Percentiles rank a stretch among this genome's conserved stretches.
Evolutionary conservation across 2,329 filamentous ascomycete species (phyloP).

Genomic region (Colletotrichum sp.): DNA sequence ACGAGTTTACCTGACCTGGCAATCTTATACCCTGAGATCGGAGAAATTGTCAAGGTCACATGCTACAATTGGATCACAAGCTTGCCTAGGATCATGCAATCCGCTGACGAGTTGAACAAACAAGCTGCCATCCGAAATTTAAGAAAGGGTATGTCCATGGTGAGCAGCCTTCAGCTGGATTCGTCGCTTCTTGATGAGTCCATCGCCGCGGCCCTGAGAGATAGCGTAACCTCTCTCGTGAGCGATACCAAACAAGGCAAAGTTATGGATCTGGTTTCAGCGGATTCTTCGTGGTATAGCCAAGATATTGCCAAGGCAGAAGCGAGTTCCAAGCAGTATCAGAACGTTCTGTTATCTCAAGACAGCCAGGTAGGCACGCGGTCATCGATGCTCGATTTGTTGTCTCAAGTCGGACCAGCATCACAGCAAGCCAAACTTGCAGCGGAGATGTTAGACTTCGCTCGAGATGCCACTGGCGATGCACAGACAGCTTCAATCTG

Average conservation of each 20-base stretch:
- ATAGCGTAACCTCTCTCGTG: slow-evolving; percentile 66
- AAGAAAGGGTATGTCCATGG: slow-evolving; percentile 71
- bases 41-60: slow-evolving; percentile 69
- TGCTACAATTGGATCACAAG: slow-evolving; percentile 83
- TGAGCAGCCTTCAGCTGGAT: slow-evolving; percentile 67
- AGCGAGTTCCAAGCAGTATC: slow-evolving; percentile 47
- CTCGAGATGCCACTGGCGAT: slow-evolving; percentile 62
- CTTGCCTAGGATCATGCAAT: slow-evolving; percentile 82
- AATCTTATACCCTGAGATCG: slow-evolving; percentile 64
- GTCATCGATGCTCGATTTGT: slow-evolving; percentile 61
- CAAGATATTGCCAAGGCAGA: slow-evolving; percentile 29
- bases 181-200: slow-evolving; percentile 71
- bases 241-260: slow-evolving; percentile 33
- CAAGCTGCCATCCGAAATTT: slow-evolving; percentile 76
- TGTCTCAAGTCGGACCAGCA: slow-evolving; percentile 59
- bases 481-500: slow-evolving; percentile 76
- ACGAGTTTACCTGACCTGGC: slow-evolving; percentile 67
- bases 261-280: slow-evolving; percentile 33
- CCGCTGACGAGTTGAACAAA: slow-evolving; percentile 81
- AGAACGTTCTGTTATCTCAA: slow-evolving; percentile 65
- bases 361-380: slow-evolving; percentile 71
- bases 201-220: slow-evolving; percentile 72
- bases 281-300: slow-evolving; percentile 31
- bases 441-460: slow-evolving; percentile 67
- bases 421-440: slow-evolving; percentile 66